Evolutionary conservation across 192 early-diverging fungal species (phyloP).

Genomic region (Tieghemiomyces parasiticus): DNA sequence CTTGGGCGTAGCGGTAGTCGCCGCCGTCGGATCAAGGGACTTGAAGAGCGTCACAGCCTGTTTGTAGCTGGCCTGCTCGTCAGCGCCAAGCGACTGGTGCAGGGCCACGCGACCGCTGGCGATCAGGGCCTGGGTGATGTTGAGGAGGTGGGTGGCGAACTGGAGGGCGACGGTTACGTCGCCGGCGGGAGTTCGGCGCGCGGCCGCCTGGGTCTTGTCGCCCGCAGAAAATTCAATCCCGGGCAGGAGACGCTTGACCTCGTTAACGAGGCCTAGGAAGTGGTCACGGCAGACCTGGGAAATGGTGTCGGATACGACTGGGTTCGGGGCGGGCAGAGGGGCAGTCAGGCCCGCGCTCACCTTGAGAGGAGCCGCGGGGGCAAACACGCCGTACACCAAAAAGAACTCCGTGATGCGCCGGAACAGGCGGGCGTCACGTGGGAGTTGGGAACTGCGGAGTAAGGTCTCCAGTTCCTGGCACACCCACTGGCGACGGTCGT

Average conservation of each 20-base stretch:
- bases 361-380: no score
- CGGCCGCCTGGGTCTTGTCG: no score
- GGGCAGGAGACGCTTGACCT: no score
- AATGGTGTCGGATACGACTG: background rate
- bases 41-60: background rate
- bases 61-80: background rate
- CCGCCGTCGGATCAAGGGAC: background rate
- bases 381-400: constrained; percentile 57
- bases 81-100: background rate
- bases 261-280: background rate
- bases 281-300: background rate
- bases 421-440: constrained; percentile 65
- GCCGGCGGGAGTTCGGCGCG: no score
- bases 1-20: no score
- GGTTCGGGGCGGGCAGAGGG: background rate
- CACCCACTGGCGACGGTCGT: constrained; percentile 58
- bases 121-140: background rate
- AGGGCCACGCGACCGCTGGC: background rate
- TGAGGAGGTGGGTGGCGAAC: no score
- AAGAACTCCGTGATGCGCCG: constrained; percentile 47
- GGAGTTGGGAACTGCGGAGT: constrained; percentile 51
- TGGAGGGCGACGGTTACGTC: no score
- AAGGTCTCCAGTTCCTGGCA: constrained; percentile 68
- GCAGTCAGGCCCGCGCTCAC: no score
- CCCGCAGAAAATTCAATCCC: no score